Conservation (phyloP, 108 stramenopile species). For the Cyclotella cryptica region DNA sequence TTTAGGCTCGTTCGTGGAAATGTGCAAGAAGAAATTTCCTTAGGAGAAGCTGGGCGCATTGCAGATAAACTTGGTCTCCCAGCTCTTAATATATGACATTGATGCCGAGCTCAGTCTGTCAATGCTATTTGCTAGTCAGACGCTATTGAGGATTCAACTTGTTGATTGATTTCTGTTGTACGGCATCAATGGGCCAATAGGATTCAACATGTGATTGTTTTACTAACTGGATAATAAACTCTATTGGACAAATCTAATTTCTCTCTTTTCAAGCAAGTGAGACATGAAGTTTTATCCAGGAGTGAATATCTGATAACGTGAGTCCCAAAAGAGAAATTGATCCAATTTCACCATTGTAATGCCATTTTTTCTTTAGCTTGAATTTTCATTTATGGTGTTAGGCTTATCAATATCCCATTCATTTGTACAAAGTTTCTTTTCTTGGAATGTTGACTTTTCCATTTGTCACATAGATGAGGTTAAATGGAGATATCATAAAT, state of each 20-base stretch:
- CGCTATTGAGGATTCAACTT: background rate
- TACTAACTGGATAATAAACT: background rate
- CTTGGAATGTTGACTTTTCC: too few species aligned
- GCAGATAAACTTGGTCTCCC: conserved; percentile 47
- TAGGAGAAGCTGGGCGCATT: conserved; percentile 43
- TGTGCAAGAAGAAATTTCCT: conserved; percentile 49
- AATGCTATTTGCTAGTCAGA: background rate
- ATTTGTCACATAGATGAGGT: too few species aligned
- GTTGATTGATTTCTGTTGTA: background rate
- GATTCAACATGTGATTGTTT: background rate
- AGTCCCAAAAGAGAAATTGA: background rate
- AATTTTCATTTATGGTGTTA: too few species aligned
- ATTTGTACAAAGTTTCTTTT: too few species aligned
- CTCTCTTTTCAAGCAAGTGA: too few species aligned
- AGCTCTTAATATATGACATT: conserved; percentile 2
- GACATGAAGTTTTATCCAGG: too few species aligned
- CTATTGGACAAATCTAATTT: too few species aligned
- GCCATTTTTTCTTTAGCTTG: too few species aligned
- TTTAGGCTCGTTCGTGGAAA: conserved; percentile 54
- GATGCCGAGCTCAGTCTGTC: background rate
- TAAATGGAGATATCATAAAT: too few species aligned
- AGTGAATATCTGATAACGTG: too few species aligned
- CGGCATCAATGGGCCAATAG: background rate
- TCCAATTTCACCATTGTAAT: background rate
- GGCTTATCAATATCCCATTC: too few species aligned